Conservation (phyloP, 2,329 filamentous ascomycete genomes). For the Gnomoniopsis sp. region DNA sequence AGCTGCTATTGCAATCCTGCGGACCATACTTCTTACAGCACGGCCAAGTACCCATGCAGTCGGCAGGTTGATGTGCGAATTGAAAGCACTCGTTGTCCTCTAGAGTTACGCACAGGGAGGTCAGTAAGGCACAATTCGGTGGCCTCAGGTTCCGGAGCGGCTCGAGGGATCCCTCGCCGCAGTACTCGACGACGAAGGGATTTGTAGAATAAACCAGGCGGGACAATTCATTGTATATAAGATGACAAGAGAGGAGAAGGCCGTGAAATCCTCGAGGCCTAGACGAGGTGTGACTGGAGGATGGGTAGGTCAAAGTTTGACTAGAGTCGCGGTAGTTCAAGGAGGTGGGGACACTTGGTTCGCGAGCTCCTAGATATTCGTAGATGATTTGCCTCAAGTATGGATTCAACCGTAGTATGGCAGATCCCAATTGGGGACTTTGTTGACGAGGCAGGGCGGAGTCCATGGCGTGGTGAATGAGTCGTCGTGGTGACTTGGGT, state of each 20-base stretch:
- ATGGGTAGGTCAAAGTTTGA: no score
- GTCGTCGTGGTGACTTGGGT: neutral
- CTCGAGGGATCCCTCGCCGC: neutral
- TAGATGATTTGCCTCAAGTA: neutral
- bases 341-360: neutral
- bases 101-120: slow-evolving; percentile 15
- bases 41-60: neutral
- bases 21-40: neutral
- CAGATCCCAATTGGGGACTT: neutral
- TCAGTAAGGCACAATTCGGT: slow-evolving; percentile 1
- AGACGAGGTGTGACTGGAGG: neutral
- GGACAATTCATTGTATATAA: slow-evolving; percentile 14
- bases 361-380: neutral
- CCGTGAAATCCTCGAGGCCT: slow-evolving; percentile 13
- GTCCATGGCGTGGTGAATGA: neutral
- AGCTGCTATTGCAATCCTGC: neutral
- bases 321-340: neutral
- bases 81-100: slow-evolving; percentile 12
- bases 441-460: neutral
- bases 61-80: neutral
- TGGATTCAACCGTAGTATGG: neutral
- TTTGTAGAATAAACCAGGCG: slow-evolving; percentile 15
- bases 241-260: slow-evolving; percentile 15
- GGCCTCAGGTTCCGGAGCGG: slow-evolving; percentile 5
- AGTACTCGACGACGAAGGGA: slow-evolving; percentile 11